Percentiles rank a stretch among this genome's conserved stretches.
phyloP scores from a whole-genome alignment of 2,329 filamentous ascomycete genomes.

The Colletotrichum sp. region DNA sequence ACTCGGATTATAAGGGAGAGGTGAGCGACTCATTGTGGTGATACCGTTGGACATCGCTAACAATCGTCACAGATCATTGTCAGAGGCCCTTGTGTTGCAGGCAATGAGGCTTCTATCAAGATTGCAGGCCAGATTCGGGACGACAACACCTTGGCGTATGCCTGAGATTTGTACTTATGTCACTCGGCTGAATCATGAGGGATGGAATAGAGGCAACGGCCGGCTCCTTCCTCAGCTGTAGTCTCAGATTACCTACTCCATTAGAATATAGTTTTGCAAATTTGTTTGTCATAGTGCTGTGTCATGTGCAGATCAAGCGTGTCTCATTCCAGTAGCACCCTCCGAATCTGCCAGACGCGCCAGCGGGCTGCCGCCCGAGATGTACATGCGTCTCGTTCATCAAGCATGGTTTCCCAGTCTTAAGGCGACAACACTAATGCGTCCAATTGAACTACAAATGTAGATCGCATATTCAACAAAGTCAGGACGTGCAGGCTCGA shows the following conservation, averaged over 20 bases:
- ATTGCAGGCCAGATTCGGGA: constrained; percentile 69
- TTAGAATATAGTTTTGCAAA: not conserved
- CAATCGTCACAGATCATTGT: constrained; percentile 64
- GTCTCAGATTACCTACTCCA: not conserved
- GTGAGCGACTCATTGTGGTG: constrained; percentile 47
- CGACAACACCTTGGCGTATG: constrained; percentile 75
- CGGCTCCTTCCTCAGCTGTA: not conserved
- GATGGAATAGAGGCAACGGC: not conserved
- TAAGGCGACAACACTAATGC: too few relatives aligned
- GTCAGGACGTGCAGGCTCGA: not conserved
- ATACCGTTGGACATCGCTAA: constrained; percentile 8
- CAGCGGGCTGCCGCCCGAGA: not conserved
- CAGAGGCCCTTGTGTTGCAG: constrained; percentile 75
- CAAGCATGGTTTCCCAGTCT: not conserved
- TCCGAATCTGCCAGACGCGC: not conserved
- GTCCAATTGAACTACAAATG: rapidly evolving
- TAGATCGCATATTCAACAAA: not conserved
- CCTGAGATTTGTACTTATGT: constrained; percentile 27
- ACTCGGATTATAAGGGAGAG: constrained; percentile 67
- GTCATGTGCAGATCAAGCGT: not conserved
- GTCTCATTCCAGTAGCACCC: not conserved
- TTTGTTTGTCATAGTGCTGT: not conserved
- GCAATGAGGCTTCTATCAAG: constrained; percentile 67
- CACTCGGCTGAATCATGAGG: not conserved
- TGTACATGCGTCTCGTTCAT: not conserved